Percentiles rank a stretch among this genome's conserved stretches.
These are phyloP conservation scores for Trametes punicea DNA, from an alignment of 768 basidiomycete species.

Conservation along the genomic window DNA sequence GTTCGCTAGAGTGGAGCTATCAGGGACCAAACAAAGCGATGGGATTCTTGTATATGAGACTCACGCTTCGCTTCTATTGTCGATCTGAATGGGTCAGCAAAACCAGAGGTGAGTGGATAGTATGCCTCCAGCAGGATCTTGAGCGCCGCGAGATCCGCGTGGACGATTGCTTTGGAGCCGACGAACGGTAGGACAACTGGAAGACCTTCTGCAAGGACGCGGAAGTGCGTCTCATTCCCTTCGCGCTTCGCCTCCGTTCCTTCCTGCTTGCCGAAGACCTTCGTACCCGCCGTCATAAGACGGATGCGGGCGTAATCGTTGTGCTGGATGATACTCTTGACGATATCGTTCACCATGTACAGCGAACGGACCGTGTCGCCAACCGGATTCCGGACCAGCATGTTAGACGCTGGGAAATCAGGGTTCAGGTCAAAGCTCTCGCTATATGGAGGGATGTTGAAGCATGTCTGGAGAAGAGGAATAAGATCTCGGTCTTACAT, in stretches of 20 bases:
- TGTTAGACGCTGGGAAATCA: slow-evolving; percentile 68
- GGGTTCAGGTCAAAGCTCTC: slow-evolving; percentile 65
- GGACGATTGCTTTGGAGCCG: slow-evolving; percentile 57
- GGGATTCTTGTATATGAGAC: slow-evolving; percentile 24
- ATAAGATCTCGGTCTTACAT: slow-evolving; percentile 47
- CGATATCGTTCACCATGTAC: slow-evolving; percentile 83
- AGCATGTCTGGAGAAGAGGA: neutral
- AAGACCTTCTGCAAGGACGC: slow-evolving; percentile 82
- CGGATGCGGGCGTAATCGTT: slow-evolving; percentile 86
- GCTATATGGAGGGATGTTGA: slow-evolving; percentile 37
- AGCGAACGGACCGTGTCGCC: slow-evolving; percentile 73
- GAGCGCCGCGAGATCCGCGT: slow-evolving; percentile 53
- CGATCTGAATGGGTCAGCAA: slow-evolving; percentile 56
- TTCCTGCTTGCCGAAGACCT: slow-evolving; percentile 90
- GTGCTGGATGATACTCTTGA: slow-evolving; percentile 72
- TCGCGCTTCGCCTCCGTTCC: slow-evolving; percentile 47
- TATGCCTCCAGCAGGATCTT: slow-evolving; percentile 69
- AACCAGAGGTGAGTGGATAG: slow-evolving; percentile 71
- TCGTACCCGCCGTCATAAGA: slow-evolving; percentile 90
- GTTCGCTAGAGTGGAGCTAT: slow-evolving; percentile 38
- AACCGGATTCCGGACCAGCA: slow-evolving; percentile 84
- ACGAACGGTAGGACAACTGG: slow-evolving; percentile 82
- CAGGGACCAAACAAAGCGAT: neutral
- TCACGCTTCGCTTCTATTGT: slow-evolving; percentile 52
- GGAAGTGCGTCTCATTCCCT: slow-evolving; percentile 57